phyloP scores from a whole-genome alignment of 129 eudicot genomes.

The Chrysanthemum lavandulifolium region DNA sequence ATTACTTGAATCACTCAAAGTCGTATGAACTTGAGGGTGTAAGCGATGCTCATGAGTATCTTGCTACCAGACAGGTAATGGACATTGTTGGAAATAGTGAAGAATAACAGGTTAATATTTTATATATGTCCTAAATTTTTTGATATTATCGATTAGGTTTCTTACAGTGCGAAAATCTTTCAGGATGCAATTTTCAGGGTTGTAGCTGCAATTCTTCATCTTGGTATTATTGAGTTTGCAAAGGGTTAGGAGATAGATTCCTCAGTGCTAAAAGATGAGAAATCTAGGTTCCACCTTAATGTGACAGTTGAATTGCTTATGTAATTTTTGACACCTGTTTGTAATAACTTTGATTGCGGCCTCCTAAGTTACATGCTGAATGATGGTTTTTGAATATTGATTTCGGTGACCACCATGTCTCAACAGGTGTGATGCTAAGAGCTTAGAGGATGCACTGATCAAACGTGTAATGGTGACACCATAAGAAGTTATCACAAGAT shows the following conservation, averaged over 20 bases:
- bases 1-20: neutral
- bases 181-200: conserved; percentile 27
- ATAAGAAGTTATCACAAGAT: neutral
- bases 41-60: neutral
- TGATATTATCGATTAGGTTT: too few relatives aligned
- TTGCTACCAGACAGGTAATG: neutral
- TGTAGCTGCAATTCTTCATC: conserved; percentile 38
- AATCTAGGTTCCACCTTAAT: conserved; percentile 31
- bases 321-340: neutral
- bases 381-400: neutral
- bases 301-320: neutral
- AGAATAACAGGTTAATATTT: neutral
- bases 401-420: neutral
- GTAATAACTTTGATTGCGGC: neutral
- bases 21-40: neutral
- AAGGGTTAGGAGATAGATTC: conserved; percentile 39
- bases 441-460: too few relatives aligned
- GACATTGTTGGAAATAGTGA: neutral
- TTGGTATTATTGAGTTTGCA: conserved; percentile 34
- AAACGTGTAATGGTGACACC: too few relatives aligned
- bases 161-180: neutral
- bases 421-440: neutral
- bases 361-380: too few relatives aligned
- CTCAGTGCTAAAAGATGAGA: conserved; percentile 31
- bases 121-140: too few relatives aligned